Conservation (phyloP, 1,284 basidiomycete genomes). For the Moesziomyces aphidis region DNA sequence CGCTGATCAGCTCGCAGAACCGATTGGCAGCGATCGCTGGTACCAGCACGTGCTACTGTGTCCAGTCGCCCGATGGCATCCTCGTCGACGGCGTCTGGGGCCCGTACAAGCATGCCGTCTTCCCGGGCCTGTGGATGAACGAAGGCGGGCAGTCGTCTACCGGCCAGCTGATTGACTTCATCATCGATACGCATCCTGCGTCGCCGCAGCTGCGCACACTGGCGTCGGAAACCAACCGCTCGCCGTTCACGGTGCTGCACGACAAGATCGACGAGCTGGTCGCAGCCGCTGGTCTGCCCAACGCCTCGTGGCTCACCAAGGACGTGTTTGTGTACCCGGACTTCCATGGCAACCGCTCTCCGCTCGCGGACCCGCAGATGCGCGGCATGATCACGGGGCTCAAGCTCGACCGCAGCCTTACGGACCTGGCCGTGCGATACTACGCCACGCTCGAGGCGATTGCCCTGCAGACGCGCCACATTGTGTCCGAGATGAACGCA, state of each 20-base stretch:
- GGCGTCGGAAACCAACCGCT: conserved; percentile 70
- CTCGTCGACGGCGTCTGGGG: conserved; percentile 96
- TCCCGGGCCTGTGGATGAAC: conserved; percentile 91
- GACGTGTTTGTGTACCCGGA: conserved; percentile 95
- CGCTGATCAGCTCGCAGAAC: conserved; percentile 69
- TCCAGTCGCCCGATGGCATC: conserved; percentile 75
- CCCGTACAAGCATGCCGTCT: conserved; percentile 89
- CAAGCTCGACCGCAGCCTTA: conserved; percentile 80
- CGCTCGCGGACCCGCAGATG: conserved; percentile 93
- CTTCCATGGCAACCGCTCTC: conserved; percentile 86
- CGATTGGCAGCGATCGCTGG: conserved; percentile 93
- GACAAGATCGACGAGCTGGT: conserved; percentile 79
- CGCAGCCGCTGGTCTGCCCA: conserved; percentile 68
- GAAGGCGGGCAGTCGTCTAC: conserved; percentile 98
- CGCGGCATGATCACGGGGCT: conserved; percentile 90
- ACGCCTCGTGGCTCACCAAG: conserved; percentile 80
- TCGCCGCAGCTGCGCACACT: conserved; percentile 76
- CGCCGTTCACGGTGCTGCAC: conserved; percentile 75
- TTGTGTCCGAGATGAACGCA: conserved; percentile 88
- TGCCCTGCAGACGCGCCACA: conserved; percentile 93
- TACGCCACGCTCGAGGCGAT: conserved; percentile 92
- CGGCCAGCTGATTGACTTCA: conserved; percentile 97
- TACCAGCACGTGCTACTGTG: conserved; percentile 94
- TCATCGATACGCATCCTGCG: conserved; percentile 90
- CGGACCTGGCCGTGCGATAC: conserved; percentile 89